A percentile compares a stretch with the other conserved stretches of the same genome.
Conservation (phyloP, 305 asterid genomes). For the Petunia hybrid region DNA sequence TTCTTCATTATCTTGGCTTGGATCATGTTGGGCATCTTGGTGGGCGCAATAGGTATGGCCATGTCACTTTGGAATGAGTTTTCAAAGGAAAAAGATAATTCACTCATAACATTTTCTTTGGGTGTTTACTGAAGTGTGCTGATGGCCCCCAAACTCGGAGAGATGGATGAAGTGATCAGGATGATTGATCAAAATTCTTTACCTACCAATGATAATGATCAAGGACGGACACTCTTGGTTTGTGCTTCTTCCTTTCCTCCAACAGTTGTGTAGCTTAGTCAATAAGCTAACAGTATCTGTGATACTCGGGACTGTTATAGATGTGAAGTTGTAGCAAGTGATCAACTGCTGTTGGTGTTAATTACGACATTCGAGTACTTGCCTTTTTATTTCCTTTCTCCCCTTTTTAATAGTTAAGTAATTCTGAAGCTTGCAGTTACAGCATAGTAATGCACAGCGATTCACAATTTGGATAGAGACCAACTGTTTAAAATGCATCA, state of each 20-base stretch:
- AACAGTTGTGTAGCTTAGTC: slow-evolving; percentile 19
- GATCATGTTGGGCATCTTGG: slow-evolving; percentile 96
- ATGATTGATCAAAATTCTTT: slow-evolving; percentile 60
- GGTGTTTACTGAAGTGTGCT: slow-evolving; percentile 51
- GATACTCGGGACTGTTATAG: not conserved
- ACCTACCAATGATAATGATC: slow-evolving; percentile 48
- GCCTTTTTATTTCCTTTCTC: not conserved
- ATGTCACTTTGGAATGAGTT: slow-evolving; percentile 30
- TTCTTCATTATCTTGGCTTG: slow-evolving; percentile 95
- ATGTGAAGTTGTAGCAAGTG: not conserved
- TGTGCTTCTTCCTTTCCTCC: slow-evolving; percentile 70
- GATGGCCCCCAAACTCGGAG: slow-evolving; percentile 81
- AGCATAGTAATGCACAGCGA: not conserved
- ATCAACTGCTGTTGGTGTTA: not conserved
- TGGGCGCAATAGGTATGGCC: slow-evolving; percentile 75
- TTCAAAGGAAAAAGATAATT: not conserved
- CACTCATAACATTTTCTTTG: slow-evolving; percentile 33
- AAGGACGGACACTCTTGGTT: slow-evolving; percentile 91
- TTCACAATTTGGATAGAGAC: not conserved
- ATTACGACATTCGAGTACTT: not conserved
- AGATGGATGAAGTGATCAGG: slow-evolving; percentile 83
- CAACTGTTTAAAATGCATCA: not conserved
- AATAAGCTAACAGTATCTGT: not conserved
- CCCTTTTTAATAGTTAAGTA: not conserved
- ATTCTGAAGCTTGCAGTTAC: not conserved